Percentiles rank a stretch among this genome's conserved stretches.
Evolutionary conservation across 176 grass and related monocot genomes (phyloP).

Genomic region (Aegilops umbellulata): DNA sequence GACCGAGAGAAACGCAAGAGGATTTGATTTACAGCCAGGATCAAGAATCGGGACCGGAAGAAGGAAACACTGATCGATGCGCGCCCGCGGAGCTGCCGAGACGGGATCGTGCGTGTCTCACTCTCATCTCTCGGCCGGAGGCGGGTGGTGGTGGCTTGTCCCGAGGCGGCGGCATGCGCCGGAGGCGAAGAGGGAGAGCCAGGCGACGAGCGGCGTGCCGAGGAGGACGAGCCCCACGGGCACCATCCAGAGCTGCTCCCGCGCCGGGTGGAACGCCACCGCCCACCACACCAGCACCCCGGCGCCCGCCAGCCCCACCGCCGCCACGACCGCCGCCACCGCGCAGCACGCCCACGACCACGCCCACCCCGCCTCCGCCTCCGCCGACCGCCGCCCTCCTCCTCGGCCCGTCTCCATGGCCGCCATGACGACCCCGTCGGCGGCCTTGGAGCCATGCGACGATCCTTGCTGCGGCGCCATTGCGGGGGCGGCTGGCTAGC

Average conservation of each 20-base stretch:
- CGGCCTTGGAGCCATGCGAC: background rate
- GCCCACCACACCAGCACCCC: slow-evolving; percentile 79
- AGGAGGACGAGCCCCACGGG: slow-evolving; percentile 80
- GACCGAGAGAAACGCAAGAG: background rate
- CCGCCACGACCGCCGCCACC: slow-evolving; percentile 30
- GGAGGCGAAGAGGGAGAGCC: slow-evolving; percentile 71
- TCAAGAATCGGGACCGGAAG: background rate
- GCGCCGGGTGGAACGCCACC: slow-evolving; percentile 61
- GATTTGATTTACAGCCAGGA: background rate
- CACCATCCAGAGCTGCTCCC: slow-evolving; percentile 89
- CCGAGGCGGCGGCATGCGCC: slow-evolving; percentile 20
- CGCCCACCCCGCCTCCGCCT: background rate
- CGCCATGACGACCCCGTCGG: background rate
- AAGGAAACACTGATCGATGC: no score
- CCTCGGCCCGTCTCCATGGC: slow-evolving; percentile 14
- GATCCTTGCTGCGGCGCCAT: slow-evolving; percentile 39
- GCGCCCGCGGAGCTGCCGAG: no score
- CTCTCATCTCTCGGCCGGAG: background rate
- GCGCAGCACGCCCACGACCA: background rate
- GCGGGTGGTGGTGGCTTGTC: background rate
- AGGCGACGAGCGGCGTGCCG: slow-evolving; percentile 75
- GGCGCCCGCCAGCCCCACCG: slow-evolving; percentile 40
- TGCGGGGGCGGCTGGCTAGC: no score
- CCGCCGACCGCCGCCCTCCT: rapidly evolving
- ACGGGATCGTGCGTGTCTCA: background rate